Base-by-base conservation (phyloP, 371 early-diverging fungal species). In the Rhizopus microsporus region DNA sequence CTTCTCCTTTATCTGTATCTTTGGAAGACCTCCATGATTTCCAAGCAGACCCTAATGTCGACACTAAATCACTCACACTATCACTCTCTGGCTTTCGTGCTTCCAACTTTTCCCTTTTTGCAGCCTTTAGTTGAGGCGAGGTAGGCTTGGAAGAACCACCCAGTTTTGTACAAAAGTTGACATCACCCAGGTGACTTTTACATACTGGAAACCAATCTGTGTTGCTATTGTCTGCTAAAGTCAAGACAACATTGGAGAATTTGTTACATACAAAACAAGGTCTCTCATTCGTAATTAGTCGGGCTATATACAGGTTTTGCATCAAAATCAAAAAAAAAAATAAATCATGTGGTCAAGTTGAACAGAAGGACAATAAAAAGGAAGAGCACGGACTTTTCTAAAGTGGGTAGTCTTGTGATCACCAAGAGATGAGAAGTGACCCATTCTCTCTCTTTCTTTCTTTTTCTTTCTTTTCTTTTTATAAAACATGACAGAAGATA, bases 231-330 rank as follows among this genome's bases (percentile, higher is more conserved):
- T 82, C 80, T 8, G 82, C 80, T 37, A 74, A 76, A 5, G 79
- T 80, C 54, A 85, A 46, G 13, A 85, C 85, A 7, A 75, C 82
- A 6, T 65, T 60, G 1, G 83, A 78, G 52, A 82, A 80, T 55
- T 80, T 82, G 68, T 68, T 78, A 46, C 85, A 85, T 12, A 85
- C 72, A 67, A 73, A 85, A 61, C 85, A 85, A 16, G 85, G 78
- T 32, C 85, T 73, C 39, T 85, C 85, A 30, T 73, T 63, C 6
- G 80, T 63, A 1, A 79, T 72, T n/a, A 79, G 62, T 43, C 76
- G 71, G 29, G 81, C 79, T 40, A 79, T n/a, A 47, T 85, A 85
- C 16, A 77, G 71, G 50, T 84, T 84, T 55, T 80, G 76, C 7
- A 37, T 23, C 23, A 23, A 23, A 23, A 23, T 23, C 2, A 1